Base-by-base conservation (phyloP, 2,329 filamentous ascomycete genomes). In the Fusarium stilboides region DNA sequence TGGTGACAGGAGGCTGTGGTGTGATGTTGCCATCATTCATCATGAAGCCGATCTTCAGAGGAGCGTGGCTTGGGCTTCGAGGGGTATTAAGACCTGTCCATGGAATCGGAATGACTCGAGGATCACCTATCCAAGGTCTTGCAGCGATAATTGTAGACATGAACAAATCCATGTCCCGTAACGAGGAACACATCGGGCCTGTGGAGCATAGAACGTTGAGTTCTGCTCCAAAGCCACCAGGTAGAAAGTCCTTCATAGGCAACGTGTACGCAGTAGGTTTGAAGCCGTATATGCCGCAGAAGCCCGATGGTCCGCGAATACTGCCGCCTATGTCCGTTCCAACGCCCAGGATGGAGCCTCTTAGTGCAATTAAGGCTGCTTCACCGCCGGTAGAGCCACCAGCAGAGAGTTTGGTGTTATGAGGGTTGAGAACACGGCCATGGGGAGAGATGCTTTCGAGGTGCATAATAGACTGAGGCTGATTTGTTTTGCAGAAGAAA, bases 351-450 rank as follows among this genome's bases (percentile, higher is more conserved):
- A 79, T 65, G 2, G 79, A 81, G 2, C 81, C 81, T 5, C 78
- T 68, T 40, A 82, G 75, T 4, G 79, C 79, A 0, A 83, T 51
- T 3, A 83, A 63, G 6, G 81, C 79, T 0, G 74, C 79, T 49
- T 81, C 80, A 7, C 91, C 91, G 9, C 90, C 90, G 0, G 86
- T 87, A 3, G 85, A 87, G 1, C 91, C 90, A 4, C 91, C 91
- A 0, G 88, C 84, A 0, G 86, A 88, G 19, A 89, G 81, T 15
- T 82, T 79, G 6, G 86, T 82, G 57, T 90, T 90, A 54, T 85
- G 77, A 0, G 91, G 90, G 69, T 91, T 91, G 19, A 91, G 76
- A 0, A 85, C 86, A 12, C 87, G 83, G 2, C 88, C 89, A 65
- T 85, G 88, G 22, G 89, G 76, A 45, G 89, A 90, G 26, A 85